phyloP scores from a whole-genome alignment of 2,329 filamentous ascomycete genomes.

The Exserohilum rostratum region DNA sequence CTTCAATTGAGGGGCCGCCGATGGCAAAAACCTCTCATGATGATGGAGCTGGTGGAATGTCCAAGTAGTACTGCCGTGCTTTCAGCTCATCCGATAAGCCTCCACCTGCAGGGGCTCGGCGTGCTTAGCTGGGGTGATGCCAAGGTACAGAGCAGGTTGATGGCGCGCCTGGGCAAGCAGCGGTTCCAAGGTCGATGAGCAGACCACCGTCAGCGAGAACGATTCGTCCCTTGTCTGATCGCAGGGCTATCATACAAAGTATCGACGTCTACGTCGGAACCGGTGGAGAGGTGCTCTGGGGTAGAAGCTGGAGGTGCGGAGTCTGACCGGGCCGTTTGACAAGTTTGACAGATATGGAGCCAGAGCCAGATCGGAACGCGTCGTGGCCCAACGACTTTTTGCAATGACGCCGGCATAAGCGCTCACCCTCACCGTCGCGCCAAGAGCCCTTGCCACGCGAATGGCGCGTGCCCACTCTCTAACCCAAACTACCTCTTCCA shows the following conservation, averaged over 20 bases:
- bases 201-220: not conserved
- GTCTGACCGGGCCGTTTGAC: not conserved
- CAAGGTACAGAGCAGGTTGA: not conserved
- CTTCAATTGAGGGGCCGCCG: not conserved
- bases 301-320: not conserved
- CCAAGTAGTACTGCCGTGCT: not conserved
- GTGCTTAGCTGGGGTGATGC: not conserved
- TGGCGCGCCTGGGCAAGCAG: not conserved
- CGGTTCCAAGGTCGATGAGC: not conserved
- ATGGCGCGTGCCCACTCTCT: not conserved
- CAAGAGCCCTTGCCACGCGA: not conserved
- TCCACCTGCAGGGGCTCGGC: constrained; percentile 1
- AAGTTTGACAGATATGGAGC: too few species aligned
- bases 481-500: not conserved
- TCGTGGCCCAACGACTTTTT: too few species aligned
- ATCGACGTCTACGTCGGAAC: not conserved
- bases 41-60: not conserved
- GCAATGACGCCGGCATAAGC: too few species aligned
- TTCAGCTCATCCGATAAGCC: constrained; percentile 11
- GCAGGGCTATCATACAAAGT: not conserved
- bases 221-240: not conserved
- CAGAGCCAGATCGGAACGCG: too few species aligned
- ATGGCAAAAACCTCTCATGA: constrained; percentile 6
- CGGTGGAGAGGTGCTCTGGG: not conserved
- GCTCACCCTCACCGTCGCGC: too few species aligned